Evolutionary conservation across 495 filamentous ascomycete species (phyloP), one percentile per base, ranked within the genome.

Genomic region (Talaromyces stipitatus): DNA sequence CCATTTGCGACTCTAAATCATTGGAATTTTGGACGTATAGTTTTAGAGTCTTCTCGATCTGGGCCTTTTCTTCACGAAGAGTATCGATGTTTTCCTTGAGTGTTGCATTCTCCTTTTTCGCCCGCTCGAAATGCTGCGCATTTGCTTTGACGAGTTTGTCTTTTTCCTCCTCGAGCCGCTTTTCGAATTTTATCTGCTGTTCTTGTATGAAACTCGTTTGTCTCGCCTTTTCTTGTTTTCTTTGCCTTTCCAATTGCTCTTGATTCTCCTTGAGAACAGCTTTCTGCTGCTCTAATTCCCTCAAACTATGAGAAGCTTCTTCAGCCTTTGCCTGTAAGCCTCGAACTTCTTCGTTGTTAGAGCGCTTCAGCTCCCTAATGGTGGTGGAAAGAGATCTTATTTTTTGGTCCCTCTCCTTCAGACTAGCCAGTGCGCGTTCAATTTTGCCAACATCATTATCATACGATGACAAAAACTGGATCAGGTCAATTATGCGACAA

Each of bases 401-500:
- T 33, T 28, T 54, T 16, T 6, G 3, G 29, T 54, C 51, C 29
- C 30, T 54, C 30, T 54, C 23, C 51, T 27, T 4, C 6, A 54
- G 51, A 33, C 32, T 32, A 32, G 26, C 51, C 18, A 54, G 51
- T 28, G 51, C 51, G 14, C 22, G n/a, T 23, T 54, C 51, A 20
- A 54, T 54, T 32, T 33, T 12, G 2, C 11, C 27, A 4, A 32
- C 51, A 54, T 54, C 51, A 10, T 54, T 33, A 20, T 54, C 51
- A 33, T 54, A 54, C 3, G 27, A 30, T 54, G 16, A 16, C 28
- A 54, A 32, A n/a, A 54, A 54, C 22, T 54, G 51, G n/a, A 54
- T 54, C 24, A 54, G 26, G 11, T 54, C 29, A 12, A 33, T 32
- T 10, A 54, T 29, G 51, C 51, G 51, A 54, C 2, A 11, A 18